A percentile compares a stretch with the other conserved stretches of the same genome.
Conservation (phyloP, 352 stramenopile genomes). For the Pythium grandisporangium region DNA sequence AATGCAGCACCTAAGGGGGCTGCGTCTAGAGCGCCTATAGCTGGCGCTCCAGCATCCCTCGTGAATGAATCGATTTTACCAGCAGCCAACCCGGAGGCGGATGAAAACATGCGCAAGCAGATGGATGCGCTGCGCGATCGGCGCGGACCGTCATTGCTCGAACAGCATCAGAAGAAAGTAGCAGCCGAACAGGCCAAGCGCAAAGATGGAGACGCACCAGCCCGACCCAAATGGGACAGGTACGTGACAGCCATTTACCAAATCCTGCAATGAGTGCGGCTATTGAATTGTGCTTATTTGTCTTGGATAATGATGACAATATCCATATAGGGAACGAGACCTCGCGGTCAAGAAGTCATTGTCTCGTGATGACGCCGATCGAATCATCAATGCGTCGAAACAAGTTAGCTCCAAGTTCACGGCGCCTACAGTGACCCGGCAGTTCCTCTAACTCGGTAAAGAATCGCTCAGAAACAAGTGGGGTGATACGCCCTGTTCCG, state of each 20-base stretch:
- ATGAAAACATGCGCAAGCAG: conserved; percentile 58
- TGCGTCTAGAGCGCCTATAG: conserved; percentile 8
- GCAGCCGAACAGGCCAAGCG: conserved; percentile 31
- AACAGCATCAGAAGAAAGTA: conserved; percentile 67
- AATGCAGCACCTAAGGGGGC: conserved; percentile 26
- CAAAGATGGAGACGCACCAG: conserved; percentile 2
- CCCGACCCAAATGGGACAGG: conserved; percentile 44
- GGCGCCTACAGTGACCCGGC: conserved; percentile 64
- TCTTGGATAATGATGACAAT: too few species aligned
- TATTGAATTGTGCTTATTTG: too few species aligned
- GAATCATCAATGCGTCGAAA: conserved; percentile 68
- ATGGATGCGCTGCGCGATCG: conserved; percentile 52
- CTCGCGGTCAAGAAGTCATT: conserved; percentile 47
- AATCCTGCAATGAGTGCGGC: too few species aligned
- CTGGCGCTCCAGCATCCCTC: background rate
- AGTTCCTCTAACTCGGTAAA: conserved; percentile 85
- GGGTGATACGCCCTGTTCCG: too few species aligned
- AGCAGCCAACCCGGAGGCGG: conserved; percentile 48
- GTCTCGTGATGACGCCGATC: conserved; percentile 51
- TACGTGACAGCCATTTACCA: too few species aligned
- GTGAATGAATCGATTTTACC: conserved; percentile 68
- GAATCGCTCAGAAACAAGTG: too few species aligned
- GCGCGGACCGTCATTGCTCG: conserved; percentile 61
- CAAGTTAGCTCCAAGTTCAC: conserved; percentile 85
- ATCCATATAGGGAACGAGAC: conserved; percentile 70